Evolutionary conservation across 306 rosid genomes (phyloP).

Genomic region (Prunus kanzakura): DNA sequence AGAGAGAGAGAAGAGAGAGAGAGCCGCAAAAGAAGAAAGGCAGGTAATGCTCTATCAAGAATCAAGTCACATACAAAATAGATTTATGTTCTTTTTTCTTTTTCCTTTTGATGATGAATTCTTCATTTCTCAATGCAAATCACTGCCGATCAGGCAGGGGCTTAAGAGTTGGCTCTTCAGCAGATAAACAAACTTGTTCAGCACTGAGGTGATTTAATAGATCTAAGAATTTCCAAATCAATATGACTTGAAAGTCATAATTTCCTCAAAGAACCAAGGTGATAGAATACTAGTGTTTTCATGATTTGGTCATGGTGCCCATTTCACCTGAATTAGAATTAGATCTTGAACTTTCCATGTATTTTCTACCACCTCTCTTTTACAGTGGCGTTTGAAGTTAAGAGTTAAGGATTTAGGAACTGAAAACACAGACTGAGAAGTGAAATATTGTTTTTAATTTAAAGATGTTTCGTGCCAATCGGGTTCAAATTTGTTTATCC

Average conservation of each 20-base stretch:
- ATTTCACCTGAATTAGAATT: neutral
- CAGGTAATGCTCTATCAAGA: neutral
- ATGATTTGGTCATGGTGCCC: neutral
- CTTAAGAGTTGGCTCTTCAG: neutral
- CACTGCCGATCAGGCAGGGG: neutral
- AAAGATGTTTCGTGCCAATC: too few relatives aligned
- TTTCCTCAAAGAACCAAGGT: neutral
- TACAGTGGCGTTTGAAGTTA: too few relatives aligned
- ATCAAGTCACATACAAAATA: neutral
- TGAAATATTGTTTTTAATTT: too few relatives aligned
- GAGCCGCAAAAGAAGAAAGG: neutral
- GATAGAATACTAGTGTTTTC: neutral
- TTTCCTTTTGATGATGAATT: neutral
- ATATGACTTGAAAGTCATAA: neutral
- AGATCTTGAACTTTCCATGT: neutral
- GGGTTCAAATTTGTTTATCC: too few relatives aligned
- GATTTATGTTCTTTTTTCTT: neutral
- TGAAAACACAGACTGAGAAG: too few relatives aligned
- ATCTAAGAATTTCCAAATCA: neutral
- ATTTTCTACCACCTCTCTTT: too few relatives aligned
- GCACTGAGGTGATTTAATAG: neutral
- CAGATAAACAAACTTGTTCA: neutral
- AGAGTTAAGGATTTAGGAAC: too few relatives aligned
- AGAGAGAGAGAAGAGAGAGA: too few relatives aligned
- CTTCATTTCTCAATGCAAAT: neutral